Evolutionary conservation across 257 asterid genomes (phyloP), one percentile per base, ranked within the genome.

Genomic region (Penstemon barbatus): DNA sequence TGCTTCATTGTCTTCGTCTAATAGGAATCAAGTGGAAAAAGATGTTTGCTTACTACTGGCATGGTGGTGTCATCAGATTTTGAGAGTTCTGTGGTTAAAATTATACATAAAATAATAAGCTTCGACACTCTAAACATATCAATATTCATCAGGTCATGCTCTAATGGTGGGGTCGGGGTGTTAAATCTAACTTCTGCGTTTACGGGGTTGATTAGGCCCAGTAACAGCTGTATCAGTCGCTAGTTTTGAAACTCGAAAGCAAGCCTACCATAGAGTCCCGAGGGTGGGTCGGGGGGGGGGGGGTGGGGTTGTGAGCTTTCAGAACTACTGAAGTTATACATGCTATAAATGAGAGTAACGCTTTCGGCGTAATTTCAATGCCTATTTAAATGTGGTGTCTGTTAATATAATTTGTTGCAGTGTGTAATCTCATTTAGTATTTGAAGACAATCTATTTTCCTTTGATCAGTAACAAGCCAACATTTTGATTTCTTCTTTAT

Each of bases 101-200:
- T 60, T 63, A 40, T 76, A 72, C 84, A 76, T 80, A 76, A 80
- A 76, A 76, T 76, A 77, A 76, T 42, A 78, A 70, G 60, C 38
- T 19, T 36, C 36, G 44, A 50, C 57, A 57, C 55, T 55, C 49
- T 66, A 65, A 74, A 40, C 60, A 49, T 66, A 13, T 49, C 2
- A 2, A 46, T 46, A 7, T 3, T 5, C 7, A 3, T 7, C 51
- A 6, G 10, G 4, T 3, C 43, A 40, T 55, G 56, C 42, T 38
- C 62, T 36, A 33, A 58, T 11, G 9, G 39, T 43, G 61, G 8
- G 50, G 63, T 12, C 49, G 36, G 12, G 13, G 63, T 54, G 7
- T 12, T 52, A 2, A 8, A 19, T 25, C 33, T 2, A 25, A 25
- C 33, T 25, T 25, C 33, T 25, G 33, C 1, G 33, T 25, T 25